phyloP scores from a whole-genome alignment of 257 asterid genomes.

The Solanum chiquidenum region DNA sequence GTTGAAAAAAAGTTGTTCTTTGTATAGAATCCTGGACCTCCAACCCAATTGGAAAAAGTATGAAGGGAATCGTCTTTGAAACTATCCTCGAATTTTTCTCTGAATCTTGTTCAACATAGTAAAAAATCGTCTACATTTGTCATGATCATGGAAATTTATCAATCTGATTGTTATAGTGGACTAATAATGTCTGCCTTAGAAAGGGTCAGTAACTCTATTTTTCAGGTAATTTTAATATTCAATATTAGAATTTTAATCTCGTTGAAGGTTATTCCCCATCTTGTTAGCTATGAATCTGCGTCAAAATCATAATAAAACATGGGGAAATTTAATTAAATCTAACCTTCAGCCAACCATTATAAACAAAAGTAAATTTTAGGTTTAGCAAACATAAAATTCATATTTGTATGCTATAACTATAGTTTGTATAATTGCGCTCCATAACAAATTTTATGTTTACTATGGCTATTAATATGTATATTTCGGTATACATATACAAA shows the following conservation, averaged over 20 bases:
- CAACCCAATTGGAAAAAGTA: background rate
- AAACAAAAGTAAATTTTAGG: too few species aligned
- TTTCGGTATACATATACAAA: too few species aligned
- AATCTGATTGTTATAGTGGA: background rate
- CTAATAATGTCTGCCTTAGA: background rate
- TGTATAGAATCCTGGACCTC: background rate
- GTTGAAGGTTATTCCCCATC: too few species aligned
- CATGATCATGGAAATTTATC: background rate
- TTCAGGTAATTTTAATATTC: too few species aligned
- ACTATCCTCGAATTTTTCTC: background rate
- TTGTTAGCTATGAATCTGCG: background rate
- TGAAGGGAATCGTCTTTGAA: background rate
- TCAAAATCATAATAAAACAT: background rate
- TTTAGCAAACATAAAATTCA: too few species aligned
- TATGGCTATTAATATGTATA: too few species aligned
- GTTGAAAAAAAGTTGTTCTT: background rate
- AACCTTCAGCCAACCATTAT: background rate
- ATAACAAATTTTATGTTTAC: too few species aligned
- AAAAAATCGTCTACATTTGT: background rate
- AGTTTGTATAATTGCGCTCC: too few species aligned
- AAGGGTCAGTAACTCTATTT: background rate
- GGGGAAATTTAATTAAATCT: background rate
- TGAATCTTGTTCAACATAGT: background rate
- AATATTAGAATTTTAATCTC: too few species aligned
- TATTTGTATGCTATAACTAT: too few species aligned